A percentile compares a stretch with the other conserved stretches of the same genome.
Conservation (phyloP, 306 rosid species). For the Quercus alba region DNA sequence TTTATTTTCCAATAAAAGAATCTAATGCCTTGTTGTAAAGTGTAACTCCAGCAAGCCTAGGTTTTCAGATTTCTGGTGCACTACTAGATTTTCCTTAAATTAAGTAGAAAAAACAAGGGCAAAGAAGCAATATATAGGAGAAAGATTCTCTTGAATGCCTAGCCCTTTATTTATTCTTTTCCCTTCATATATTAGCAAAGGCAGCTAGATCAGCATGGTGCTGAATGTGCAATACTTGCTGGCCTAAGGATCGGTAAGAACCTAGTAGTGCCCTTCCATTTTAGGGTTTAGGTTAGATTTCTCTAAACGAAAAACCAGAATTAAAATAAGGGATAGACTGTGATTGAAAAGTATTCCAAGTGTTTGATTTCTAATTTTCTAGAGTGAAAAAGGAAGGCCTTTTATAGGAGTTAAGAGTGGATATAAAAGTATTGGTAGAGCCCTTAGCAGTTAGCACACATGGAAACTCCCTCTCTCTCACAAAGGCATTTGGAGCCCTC, state of each 20-base stretch:
- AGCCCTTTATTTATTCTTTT: neutral
- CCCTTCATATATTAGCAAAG: neutral
- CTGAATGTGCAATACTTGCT: neutral
- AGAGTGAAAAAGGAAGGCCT: neutral
- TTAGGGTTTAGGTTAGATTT: neutral
- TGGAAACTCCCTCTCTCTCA: neutral
- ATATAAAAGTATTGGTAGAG: neutral
- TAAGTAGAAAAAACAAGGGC: neutral
- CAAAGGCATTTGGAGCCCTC: too few species aligned
- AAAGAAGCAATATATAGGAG: neutral
- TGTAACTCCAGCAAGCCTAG: conserved; percentile 6
- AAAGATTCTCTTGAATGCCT: neutral
- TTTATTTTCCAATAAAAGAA: neutral
- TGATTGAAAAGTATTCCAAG: conserved; percentile 10
- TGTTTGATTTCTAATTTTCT: neutral
- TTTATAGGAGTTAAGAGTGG: neutral
- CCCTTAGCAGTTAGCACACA: neutral
- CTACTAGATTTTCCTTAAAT: neutral
- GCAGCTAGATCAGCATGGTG: neutral
- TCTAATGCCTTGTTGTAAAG: conserved; percentile 15
- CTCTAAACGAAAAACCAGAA: neutral
- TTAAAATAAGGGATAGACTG: neutral
- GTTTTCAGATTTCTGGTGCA: conserved; percentile 7
- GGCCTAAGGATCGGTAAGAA: neutral
- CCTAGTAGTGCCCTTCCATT: neutral